phyloP scores from a whole-genome alignment of 352 stramenopile genomes.

The Achlya hypogyna region DNA sequence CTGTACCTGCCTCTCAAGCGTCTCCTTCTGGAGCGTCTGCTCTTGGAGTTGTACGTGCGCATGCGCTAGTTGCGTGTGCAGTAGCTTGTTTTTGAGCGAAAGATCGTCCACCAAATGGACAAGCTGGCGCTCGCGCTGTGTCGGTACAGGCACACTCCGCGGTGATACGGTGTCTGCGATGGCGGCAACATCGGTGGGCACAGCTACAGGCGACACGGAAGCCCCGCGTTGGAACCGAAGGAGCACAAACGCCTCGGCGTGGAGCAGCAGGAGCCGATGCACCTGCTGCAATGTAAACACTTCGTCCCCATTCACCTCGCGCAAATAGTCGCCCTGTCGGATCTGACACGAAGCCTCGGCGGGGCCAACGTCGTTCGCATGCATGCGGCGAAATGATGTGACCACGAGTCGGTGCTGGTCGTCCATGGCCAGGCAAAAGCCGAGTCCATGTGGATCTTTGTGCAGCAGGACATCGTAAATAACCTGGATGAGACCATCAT shows the following conservation, averaged over 20 bases:
- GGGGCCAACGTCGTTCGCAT: constrained; percentile 4
- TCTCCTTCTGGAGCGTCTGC: not conserved
- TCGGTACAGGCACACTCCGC: not conserved
- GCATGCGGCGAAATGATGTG: constrained; percentile 6
- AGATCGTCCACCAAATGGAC: not conserved
- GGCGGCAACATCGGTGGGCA: not conserved
- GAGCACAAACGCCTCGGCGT: not conserved
- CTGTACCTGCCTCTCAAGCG: not conserved
- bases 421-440: constrained; percentile 9
- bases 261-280: not conserved
- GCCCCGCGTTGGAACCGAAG: not conserved
- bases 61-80: not conserved
- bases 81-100: constrained; percentile 2
- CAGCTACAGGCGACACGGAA: not conserved
- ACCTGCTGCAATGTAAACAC: constrained; percentile 4
- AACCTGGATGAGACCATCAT: not conserved
- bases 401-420: constrained; percentile 2
- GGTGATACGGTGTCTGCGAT: not conserved
- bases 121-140: constrained; percentile 6
- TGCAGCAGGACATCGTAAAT: constrained; percentile 9
- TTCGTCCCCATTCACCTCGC: not conserved
- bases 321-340: not conserved
- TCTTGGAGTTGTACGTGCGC: not conserved
- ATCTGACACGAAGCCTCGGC: constrained; percentile 4
- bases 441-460: constrained; percentile 7